Evolutionary conservation across 2,329 filamentous ascomycete genomes (phyloP), one percentile per base, ranked within the genome.

Genomic region (Clarireedia sp.): DNA sequence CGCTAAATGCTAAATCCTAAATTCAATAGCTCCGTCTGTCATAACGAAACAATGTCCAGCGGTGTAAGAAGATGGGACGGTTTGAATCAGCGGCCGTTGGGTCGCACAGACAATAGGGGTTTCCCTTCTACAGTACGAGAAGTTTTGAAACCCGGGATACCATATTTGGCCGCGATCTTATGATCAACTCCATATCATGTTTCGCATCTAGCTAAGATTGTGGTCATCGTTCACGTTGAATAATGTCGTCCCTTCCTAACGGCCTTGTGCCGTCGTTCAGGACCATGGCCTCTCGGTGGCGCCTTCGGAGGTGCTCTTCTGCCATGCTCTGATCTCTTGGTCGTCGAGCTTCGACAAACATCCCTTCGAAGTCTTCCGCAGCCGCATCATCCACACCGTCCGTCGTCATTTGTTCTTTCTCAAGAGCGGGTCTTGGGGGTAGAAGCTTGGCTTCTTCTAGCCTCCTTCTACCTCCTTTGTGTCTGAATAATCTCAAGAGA

Each of bases 251-350:
- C 60, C 83, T 80, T 3, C 80, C 83, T 45, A 95, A 70, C 1
- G 88, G 86, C 33, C 85, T 78, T 21, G 82, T 89, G n/a, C 89
- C 88, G 65, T 95, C 90, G 65, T 90, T 92, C 55, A 96, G 75
- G 19, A 96, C 90, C 81, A 96, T 91, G 4, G 90, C 90, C 73
- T 96, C 90, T 62, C 90, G 79, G 66, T 92, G 80, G 49, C 89
- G 79, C 61, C 90, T 79, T 57, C 90, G 77, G 58, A 91, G 75
- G 52, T 86, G 80, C 64, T 88, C 84, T 68, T 92, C 88, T 66
- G 83, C 83, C 6, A 72, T 75, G 57, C 75, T 82, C 67, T 82
- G 79, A 56, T 81, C 79, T 57, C 75, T 67, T 53, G 74, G 65
- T 48, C 71, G 70, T 46, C 72, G 40, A 47, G 60, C 58, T 16